A percentile compares a stretch with the other conserved stretches of the same genome.
Evolutionary conservation across 768 basidiomycete species (phyloP).

Genomic region (Leccinum fibrillosum): DNA sequence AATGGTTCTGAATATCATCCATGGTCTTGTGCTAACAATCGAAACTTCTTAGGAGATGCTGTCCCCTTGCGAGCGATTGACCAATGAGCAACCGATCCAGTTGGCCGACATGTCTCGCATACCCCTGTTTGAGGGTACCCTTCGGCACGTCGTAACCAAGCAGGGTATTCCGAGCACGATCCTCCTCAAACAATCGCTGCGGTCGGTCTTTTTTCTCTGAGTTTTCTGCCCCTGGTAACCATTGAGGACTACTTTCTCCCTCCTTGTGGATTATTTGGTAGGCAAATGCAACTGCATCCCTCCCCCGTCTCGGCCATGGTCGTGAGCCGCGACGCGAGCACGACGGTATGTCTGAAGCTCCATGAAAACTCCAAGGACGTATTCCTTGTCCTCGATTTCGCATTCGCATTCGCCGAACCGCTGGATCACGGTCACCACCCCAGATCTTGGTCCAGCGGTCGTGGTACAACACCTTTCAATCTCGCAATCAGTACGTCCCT

Average conservation of each 20-base stretch:
- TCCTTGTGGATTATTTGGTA: conserved; percentile 9
- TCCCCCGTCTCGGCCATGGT: conserved; percentile 35
- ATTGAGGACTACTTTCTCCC: background rate
- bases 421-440: conserved; percentile 35
- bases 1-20: background rate
- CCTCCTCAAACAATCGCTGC: conserved; percentile 31
- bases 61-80: conserved; percentile 51
- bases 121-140: conserved; percentile 44
- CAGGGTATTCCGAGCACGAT: conserved; percentile 37
- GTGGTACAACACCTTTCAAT: conserved; percentile 38
- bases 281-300: conserved; percentile 20
- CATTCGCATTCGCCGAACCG: conserved; percentile 41
- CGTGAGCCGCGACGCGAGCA: conserved; percentile 61
- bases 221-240: background rate
- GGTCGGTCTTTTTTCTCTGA: conserved; percentile 13
- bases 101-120: conserved; percentile 48
- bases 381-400: conserved; percentile 63
- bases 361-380: conserved; percentile 29
- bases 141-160: conserved; percentile 33
- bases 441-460: background rate
- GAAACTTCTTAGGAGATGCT: conserved; percentile 42
- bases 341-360: conserved; percentile 47
- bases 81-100: conserved; percentile 41
- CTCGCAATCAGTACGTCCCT: conserved; percentile 50
- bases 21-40: conserved; percentile 1